Conservation (phyloP, 176 grass and related monocot genomes). For the Cenchrus fungigraminus region DNA sequence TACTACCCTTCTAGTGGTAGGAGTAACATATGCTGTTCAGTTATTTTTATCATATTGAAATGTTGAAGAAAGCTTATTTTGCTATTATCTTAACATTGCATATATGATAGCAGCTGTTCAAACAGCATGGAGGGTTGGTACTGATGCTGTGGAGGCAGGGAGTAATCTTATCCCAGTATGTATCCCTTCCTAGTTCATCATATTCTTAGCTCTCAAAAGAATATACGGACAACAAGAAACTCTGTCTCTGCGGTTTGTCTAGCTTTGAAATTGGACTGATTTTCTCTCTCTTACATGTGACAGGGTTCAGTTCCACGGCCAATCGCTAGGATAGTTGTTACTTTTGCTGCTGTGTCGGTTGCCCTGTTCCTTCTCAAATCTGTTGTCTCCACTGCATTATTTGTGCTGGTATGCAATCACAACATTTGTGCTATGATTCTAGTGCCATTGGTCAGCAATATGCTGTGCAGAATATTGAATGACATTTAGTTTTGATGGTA, state of each 20-base stretch:
- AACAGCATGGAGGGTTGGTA: conserved; percentile 52
- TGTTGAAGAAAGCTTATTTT: not conserved
- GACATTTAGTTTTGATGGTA: not conserved
- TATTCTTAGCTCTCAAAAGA: conserved; percentile 14
- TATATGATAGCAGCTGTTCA: conserved; percentile 58
- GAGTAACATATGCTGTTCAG: not conserved
- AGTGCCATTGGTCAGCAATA: not conserved
- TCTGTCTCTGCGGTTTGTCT: not conserved
- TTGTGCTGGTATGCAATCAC: conserved; percentile 51
- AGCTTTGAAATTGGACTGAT: conserved; percentile 13
- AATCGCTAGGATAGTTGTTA: conserved; percentile 75
- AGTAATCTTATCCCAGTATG: conserved; percentile 73
- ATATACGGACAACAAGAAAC: not conserved
- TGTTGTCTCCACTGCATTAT: conserved; percentile 77
- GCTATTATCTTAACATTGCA: not conserved
- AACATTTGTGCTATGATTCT: not conserved
- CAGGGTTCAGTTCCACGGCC: conserved; percentile 87
- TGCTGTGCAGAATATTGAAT: not conserved
- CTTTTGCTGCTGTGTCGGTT: conserved; percentile 40
- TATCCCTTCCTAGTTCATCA: conserved; percentile 3
- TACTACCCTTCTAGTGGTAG: not conserved
- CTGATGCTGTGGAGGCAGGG: conserved; percentile 61
- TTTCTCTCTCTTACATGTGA: not conserved
- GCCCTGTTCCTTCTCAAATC: conserved; percentile 82
- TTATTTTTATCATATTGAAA: not conserved